Evolutionary conservation across 352 stramenopile genomes (phyloP), one percentile per base, ranked within the genome.

Genomic region (Globisporangium takayamanum): DNA sequence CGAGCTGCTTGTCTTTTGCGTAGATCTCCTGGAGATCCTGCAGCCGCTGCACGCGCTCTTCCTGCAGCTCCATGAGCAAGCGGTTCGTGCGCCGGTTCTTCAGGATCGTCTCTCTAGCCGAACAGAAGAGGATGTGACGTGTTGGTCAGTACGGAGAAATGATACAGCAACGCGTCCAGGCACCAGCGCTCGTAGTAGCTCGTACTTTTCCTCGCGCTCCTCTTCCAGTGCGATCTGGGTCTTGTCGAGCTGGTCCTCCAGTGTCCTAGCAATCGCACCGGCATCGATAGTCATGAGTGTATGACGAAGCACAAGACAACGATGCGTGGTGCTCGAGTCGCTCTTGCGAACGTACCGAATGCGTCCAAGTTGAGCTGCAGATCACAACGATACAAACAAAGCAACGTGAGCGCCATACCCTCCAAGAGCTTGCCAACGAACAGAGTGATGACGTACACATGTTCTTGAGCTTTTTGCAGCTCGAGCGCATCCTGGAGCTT

Each of bases 11-110:
- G 47, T 91, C 78, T 55, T 91, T 91, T 14, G 78, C 68, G 53
- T 91, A 91, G 57, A 91, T 91, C 57, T 91, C 80, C 49, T 91
- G 74, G 7, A 89, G 63, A 65, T 91, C 80, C 46, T 91, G 80
- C n/a, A 91, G 56, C 37, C 80, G 66, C 53, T 91, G 80, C 5
- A 90, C 78, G n/a, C 80, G 80, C 52, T 90, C 78, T 57, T 90
- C 80, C 37, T 84, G 72, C 3, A 91, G 66, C 49, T 91, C 74
- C 58, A 89, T 77, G 18, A 91, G 44, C 39, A 91, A 53, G 22
- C 76, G 76, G 51, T 88, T 91, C 11, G 78, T 88, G 18, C 73
- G 68, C 15, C 78, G 74, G 45, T 91, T 83, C 55, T 87, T 88
- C 47, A 91, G 48, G 26, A 91, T 88, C 18, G 55, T 81, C 60